Conservation (phyloP, 352 stramenopile genomes). For the Plasmopara muralis region DNA sequence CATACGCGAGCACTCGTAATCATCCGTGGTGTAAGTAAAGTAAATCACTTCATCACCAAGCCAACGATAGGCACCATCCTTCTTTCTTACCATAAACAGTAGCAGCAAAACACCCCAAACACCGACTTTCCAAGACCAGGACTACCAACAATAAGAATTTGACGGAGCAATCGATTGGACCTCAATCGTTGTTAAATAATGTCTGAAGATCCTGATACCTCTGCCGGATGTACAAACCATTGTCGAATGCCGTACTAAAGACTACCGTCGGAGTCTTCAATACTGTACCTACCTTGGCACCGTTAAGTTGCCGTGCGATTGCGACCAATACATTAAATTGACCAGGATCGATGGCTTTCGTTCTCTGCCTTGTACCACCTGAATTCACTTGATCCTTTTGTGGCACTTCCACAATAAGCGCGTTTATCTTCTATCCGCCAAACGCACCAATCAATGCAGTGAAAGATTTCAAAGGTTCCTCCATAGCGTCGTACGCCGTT, state of each 20-base stretch:
- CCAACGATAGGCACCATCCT: slow-evolving; percentile 15
- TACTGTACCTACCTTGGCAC: not conserved
- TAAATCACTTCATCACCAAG: not conserved
- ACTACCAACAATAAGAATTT: slow-evolving; percentile 15
- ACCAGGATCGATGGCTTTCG: not conserved
- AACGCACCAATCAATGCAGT: not conserved
- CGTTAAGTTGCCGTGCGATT: slow-evolving; percentile 1
- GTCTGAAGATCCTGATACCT: slow-evolving; percentile 15
- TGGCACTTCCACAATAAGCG: too few relatives aligned
- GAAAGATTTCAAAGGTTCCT: too few relatives aligned
- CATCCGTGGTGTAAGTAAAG: slow-evolving; percentile 7
- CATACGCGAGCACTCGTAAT: slow-evolving; percentile 2
- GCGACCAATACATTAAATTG: not conserved
- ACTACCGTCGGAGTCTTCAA: not conserved
- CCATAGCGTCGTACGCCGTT: too few relatives aligned
- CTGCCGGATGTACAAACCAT: slow-evolving; percentile 17
- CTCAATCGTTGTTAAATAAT: slow-evolving; percentile 5
- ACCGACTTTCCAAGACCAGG: slow-evolving; percentile 20
- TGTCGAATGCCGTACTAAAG: not conserved
- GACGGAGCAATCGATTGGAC: not conserved
- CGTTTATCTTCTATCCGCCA: too few relatives aligned
- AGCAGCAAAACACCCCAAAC: slow-evolving; percentile 6
- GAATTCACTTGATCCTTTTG: too few relatives aligned
- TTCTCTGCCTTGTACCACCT: not conserved
- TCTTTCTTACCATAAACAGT: not conserved